phyloP scores from a whole-genome alignment of 2,329 filamentous ascomycete species.

The Fusarium paranaense region DNA sequence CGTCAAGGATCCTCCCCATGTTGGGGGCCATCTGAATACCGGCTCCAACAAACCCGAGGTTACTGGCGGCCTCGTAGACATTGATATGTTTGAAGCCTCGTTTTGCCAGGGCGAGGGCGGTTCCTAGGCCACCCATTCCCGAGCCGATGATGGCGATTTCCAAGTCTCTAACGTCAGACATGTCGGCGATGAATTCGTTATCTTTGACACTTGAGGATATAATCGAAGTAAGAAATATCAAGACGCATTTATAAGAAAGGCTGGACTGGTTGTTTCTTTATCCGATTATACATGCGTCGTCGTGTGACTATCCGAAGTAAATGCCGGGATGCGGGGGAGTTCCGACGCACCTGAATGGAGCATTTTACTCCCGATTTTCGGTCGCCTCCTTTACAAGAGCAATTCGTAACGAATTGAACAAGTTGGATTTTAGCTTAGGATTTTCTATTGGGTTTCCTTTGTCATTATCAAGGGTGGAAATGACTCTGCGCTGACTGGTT shows the following conservation, averaged over 20 bases:
- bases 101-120: constrained; percentile 52
- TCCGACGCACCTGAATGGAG: constrained; percentile 24
- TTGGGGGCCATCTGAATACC: constrained; percentile 89
- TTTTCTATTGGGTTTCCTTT: background rate
- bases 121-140: constrained; percentile 55
- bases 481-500: background rate
- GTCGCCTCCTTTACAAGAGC: background rate
- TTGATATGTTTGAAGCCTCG: constrained; percentile 43
- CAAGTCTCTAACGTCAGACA: constrained; percentile 35
- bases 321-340: constrained; percentile 37
- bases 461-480: background rate
- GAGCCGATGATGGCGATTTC: constrained; percentile 42
- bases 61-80: constrained; percentile 42
- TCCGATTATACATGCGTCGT: constrained; percentile 13
- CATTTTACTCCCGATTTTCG: background rate
- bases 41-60: constrained; percentile 70
- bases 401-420: background rate
- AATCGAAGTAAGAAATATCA: background rate
- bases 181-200: background rate
- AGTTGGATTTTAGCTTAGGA: background rate
- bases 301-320: constrained; percentile 27
- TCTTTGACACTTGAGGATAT: too few relatives aligned
- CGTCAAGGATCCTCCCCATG: constrained; percentile 80
- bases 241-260: background rate
- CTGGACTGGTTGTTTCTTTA: constrained; percentile 27